Conservation (phyloP, 345 rosid genomes). For the Theobroma cacao region DNA sequence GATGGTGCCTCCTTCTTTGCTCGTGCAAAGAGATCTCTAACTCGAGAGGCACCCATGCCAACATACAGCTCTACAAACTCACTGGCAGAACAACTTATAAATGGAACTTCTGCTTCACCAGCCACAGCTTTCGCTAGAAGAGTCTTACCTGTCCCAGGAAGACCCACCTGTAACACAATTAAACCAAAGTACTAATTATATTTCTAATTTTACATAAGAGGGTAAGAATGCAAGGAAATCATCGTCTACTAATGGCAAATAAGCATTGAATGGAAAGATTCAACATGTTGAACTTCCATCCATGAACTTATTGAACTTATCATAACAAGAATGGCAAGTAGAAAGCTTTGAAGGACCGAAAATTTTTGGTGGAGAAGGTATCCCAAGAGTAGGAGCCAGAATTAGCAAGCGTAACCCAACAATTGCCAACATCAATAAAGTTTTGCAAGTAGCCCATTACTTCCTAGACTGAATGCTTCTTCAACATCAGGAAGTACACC, state of each 20-base stretch:
- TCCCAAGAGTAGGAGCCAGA: neutral
- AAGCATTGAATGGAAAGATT: neutral
- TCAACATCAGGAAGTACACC: neutral
- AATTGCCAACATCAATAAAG: neutral
- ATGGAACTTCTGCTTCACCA: slow-evolving; percentile 95
- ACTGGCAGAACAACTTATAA: slow-evolving; percentile 94
- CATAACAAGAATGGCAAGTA: neutral
- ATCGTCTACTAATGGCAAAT: neutral
- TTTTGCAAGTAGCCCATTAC: neutral
- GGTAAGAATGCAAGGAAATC: slow-evolving; percentile 1
- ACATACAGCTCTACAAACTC: slow-evolving; percentile 94
- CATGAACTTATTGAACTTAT: neutral
- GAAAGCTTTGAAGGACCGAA: slow-evolving; percentile 1
- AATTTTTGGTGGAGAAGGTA: neutral
- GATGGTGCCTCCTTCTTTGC: slow-evolving; percentile 99
- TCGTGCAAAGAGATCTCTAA: slow-evolving; percentile 89
- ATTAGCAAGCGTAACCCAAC: neutral
- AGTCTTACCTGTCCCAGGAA: slow-evolving; percentile 98
- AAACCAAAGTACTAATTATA: neutral
- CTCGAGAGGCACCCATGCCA: slow-evolving; percentile 99
- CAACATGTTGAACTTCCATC: neutral
- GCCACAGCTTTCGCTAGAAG: slow-evolving; percentile 96
- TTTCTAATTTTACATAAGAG: slow-evolving; percentile 6
- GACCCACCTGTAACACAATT: slow-evolving; percentile 68
- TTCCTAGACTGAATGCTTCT: neutral